A percentile compares a stretch with the other conserved stretches of the same genome.
Conservation (phyloP, 2,329 filamentous ascomycete genomes). For the Fusarium pseudonygamai region DNA sequence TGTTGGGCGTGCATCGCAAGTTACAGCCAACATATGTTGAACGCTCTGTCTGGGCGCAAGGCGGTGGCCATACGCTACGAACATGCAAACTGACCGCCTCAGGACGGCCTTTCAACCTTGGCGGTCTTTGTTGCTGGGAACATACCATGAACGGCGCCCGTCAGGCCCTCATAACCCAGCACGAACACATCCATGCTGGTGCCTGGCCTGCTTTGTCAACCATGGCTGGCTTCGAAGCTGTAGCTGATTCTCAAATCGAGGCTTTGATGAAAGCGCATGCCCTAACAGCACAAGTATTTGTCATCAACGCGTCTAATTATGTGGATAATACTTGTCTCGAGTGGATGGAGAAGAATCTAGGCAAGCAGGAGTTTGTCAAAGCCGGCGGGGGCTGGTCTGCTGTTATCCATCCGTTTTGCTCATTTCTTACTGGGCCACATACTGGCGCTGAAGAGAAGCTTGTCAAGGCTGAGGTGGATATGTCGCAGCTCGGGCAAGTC, state of each 20-base stretch:
- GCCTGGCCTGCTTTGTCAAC: background rate
- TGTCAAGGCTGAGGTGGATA: background rate
- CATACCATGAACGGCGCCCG: background rate
- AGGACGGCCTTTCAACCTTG: background rate
- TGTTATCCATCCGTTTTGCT: background rate
- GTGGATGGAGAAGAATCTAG: background rate
- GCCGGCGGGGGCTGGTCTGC: background rate
- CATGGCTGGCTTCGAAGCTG: background rate
- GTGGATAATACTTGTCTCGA: background rate
- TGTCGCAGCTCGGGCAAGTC: background rate
- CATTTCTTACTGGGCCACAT: background rate
- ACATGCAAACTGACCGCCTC: background rate
- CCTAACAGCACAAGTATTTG: rapidly evolving
- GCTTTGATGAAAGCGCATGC: background rate
- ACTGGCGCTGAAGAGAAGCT: background rate
- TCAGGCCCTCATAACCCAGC: background rate
- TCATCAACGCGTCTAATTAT: background rate
- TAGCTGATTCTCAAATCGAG: background rate
- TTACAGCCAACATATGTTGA: background rate
- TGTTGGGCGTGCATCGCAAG: background rate
- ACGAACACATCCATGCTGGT: background rate
- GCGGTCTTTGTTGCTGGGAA: background rate
- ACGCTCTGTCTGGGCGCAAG: background rate
- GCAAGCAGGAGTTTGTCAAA: background rate
- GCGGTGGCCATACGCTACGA: background rate